Evolutionary conservation across 306 rosid species (phyloP), one percentile per base, ranked within the genome.

Genomic region (Dryas alaskensis): DNA sequence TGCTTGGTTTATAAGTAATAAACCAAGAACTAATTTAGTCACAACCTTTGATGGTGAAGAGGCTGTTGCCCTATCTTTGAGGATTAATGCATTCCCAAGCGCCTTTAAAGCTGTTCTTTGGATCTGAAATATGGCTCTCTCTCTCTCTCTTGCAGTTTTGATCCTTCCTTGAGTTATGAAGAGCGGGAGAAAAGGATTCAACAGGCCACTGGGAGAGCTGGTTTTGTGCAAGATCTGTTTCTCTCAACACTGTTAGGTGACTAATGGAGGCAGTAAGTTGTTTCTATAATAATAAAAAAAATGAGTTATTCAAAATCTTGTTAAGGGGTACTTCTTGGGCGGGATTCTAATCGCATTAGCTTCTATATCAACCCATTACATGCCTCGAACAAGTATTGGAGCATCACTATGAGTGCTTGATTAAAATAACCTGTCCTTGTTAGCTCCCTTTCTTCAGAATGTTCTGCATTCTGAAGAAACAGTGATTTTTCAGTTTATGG

Each of bases 191-290:
- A 75, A 76, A 84, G 92, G 90, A 87, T 84, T 62, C 83, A 76
- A 67, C 97, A 88, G 76, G 95, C 96, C 11, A 85, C 94, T 3
- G 99, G 89, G 76, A 90, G 96, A 84, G 87, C 98, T 52, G 88
- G 90, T 71, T 95, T 95, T 81, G 76, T 92, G 87, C 99, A 89
- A 84, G 98, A 95, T 82, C 69, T 95, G 87, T 75, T 95, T 72
- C 68, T 92, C 22, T 67, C 97, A 16, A 90, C 89, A 44, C 82
- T 95, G 79, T 83, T 92, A 60, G 82, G 81, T 40, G 88, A 88
- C 71, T 85, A 82, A 78, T 59, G 60, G 79, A 81, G 76, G 74
- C 70, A 60, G 79, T 51, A 80, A 80, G 90, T 68, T 74, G 72
- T 37, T 70, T 65, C 54, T 37, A 66, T 8, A 78, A 71, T 73